Evolutionary conservation across 805 yeast genomes (phyloP).

Genomic region (Starmerella potacharoeniae): DNA sequence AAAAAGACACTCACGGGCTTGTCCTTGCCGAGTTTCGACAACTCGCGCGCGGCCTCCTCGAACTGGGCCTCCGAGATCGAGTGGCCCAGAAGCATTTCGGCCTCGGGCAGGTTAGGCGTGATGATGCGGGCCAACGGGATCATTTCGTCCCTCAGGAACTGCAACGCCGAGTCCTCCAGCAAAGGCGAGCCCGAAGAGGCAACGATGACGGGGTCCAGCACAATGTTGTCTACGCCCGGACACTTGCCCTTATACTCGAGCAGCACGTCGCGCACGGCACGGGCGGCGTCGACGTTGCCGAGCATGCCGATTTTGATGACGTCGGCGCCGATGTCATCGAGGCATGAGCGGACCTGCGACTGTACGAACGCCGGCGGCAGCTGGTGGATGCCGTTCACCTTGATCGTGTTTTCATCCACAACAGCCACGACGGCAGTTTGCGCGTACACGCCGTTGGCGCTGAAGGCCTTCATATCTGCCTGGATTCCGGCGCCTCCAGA

Average conservation of each 20-base stretch:
- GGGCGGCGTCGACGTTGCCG: slow-evolving; percentile 41
- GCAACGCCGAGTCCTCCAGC: slow-evolving; percentile 38
- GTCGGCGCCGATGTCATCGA: slow-evolving; percentile 50
- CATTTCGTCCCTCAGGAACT: slow-evolving; percentile 34
- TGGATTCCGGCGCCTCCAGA: slow-evolving; percentile 91
- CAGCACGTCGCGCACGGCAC: slow-evolving; percentile 31
- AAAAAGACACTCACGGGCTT: slow-evolving; percentile 36
- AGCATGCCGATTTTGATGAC: slow-evolving; percentile 76
- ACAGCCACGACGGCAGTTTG: slow-evolving; percentile 66
- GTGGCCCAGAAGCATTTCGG: slow-evolving; percentile 27
- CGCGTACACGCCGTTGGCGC: slow-evolving; percentile 66
- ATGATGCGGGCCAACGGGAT: slow-evolving; percentile 46
- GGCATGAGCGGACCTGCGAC: slow-evolving; percentile 42
- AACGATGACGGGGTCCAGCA: slow-evolving; percentile 76
- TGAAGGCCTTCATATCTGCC: slow-evolving; percentile 72
- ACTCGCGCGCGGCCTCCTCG: slow-evolving; percentile 18
- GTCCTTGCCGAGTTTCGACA: slow-evolving; percentile 19
- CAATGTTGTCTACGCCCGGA: slow-evolving; percentile 12
- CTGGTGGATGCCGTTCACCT: slow-evolving; percentile 17
- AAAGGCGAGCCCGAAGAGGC: slow-evolving; percentile 65
- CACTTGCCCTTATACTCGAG: slow-evolving; percentile 5
- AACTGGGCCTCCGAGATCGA: slow-evolving; percentile 11
- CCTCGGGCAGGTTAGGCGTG: slow-evolving; percentile 72
- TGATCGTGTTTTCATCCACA: slow-evolving; percentile 62
- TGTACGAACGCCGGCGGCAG: slow-evolving; percentile 31